phyloP scores from a whole-genome alignment of 2,329 filamentous ascomycete genomes.

The Botryotinia globosa region DNA sequence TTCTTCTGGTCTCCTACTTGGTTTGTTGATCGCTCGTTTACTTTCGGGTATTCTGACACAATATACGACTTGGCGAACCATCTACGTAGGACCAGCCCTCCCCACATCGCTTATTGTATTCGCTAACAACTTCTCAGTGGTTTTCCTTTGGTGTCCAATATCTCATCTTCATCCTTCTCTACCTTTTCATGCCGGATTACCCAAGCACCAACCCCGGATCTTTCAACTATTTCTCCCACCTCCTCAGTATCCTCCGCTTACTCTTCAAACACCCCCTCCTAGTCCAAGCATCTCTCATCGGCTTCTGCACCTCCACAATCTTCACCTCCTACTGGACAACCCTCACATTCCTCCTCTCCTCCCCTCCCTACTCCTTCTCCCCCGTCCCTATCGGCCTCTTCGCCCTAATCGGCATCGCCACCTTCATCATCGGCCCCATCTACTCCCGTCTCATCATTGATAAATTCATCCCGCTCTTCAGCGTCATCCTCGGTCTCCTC shows the following conservation, averaged over 20 bases:
- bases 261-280: slow-evolving; percentile 64
- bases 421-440: slow-evolving; percentile 65
- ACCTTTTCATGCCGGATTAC: slow-evolving; percentile 76
- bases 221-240: slow-evolving; percentile 62
- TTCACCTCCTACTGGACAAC: slow-evolving; percentile 74
- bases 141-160: slow-evolving; percentile 70
- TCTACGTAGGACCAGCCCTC: slow-evolving; percentile 50
- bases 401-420: slow-evolving; percentile 70
- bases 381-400: slow-evolving; percentile 73
- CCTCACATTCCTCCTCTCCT: slow-evolving; percentile 73
- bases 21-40: slow-evolving; percentile 72
- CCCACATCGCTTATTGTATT: background rate
- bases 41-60: slow-evolving; percentile 73
- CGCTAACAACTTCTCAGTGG: slow-evolving; percentile 47
- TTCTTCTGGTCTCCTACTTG: slow-evolving; percentile 70
- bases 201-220: slow-evolving; percentile 67
- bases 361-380: slow-evolving; percentile 64
- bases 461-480: slow-evolving; percentile 64
- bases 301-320: slow-evolving; percentile 58
- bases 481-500: slow-evolving; percentile 59
- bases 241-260: slow-evolving; percentile 63
- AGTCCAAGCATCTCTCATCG: slow-evolving; percentile 65
- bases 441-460: slow-evolving; percentile 71
- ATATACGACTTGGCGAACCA: slow-evolving; percentile 70
- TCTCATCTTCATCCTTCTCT: slow-evolving; percentile 62